Percentiles rank a stretch among this genome's conserved stretches.
These are phyloP conservation scores for Curvularia sp. DNA, from an alignment of 2,329 filamentous ascomycete species.

Conservation along the genomic window DNA sequence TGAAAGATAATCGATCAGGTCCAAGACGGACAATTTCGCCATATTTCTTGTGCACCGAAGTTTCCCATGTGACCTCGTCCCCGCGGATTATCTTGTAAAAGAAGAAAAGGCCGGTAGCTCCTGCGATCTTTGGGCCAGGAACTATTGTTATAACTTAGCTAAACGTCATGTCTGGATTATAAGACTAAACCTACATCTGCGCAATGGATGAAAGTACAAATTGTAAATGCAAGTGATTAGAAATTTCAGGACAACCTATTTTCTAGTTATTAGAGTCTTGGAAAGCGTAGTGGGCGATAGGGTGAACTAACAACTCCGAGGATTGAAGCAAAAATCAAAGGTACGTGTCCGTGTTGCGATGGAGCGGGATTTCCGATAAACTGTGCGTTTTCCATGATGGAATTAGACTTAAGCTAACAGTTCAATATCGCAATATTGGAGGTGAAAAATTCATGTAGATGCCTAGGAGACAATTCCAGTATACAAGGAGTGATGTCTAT, in stretches of 20 bases:
- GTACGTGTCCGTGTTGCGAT: neutral
- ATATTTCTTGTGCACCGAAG: conserved; percentile 5
- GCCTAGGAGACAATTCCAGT: no score
- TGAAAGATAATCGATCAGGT: conserved; percentile 15
- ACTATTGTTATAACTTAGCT: neutral
- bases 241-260: neutral
- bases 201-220: conserved; percentile 8
- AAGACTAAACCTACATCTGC: conserved; percentile 2
- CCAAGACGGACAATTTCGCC: conserved; percentile 18
- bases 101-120: neutral
- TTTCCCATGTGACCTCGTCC: neutral
- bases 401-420: neutral
- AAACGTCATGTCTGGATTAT: neutral
- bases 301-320: neutral
- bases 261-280: neutral
- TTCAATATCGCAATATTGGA: neutral
- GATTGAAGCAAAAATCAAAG: neutral
- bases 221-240: conserved; percentile 2
- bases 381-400: neutral
- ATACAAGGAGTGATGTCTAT: no score
- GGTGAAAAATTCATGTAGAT: no score
- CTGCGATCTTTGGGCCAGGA: neutral
- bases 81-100: neutral
- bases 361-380: neutral
- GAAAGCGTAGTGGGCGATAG: neutral